Evolutionary conservation across 179 eudicot genomes (phyloP).

Genomic region (Pouteria campechiana): DNA sequence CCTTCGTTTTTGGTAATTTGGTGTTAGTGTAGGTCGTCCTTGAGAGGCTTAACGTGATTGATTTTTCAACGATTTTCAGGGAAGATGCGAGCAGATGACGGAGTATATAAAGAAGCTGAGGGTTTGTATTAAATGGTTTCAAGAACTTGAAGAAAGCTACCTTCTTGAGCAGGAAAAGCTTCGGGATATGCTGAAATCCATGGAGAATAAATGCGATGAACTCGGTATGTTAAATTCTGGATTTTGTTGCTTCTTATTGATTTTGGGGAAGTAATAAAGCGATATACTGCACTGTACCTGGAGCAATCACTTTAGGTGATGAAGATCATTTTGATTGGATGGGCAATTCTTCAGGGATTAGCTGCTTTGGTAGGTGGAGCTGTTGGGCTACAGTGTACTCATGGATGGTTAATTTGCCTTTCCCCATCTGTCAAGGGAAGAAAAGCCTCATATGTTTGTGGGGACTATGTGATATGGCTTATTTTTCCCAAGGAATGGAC

Average conservation of each 20-base stretch:
- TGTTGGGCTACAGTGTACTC: not conserved
- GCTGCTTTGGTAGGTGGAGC: not conserved
- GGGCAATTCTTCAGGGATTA: too few relatives aligned
- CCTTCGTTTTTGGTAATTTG: not conserved
- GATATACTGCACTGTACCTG: too few relatives aligned
- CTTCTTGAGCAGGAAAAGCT: conserved; percentile 61
- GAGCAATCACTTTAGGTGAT: too few relatives aligned
- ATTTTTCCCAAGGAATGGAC: too few relatives aligned
- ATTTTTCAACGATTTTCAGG: conserved; percentile 25
- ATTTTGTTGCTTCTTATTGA: not conserved
- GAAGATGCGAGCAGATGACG: conserved; percentile 84
- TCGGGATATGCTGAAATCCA: conserved; percentile 35
- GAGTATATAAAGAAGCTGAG: conserved; percentile 78
- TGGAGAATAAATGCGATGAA: conserved; percentile 60
- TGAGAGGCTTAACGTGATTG: conserved; percentile 5
- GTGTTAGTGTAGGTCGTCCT: conserved; percentile 1
- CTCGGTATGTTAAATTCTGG: conserved; percentile 38
- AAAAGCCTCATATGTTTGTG: too few relatives aligned
- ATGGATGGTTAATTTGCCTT: conserved; percentile 2
- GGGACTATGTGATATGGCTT: too few relatives aligned
- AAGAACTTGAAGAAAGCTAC: conserved; percentile 69
- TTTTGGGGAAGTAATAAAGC: too few relatives aligned
- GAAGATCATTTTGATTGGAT: too few relatives aligned
- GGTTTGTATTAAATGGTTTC: conserved; percentile 85
- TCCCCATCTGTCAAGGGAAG: too few relatives aligned